These are phyloP conservation scores for Rhododendron griersonianum DNA, from an alignment of 148 eudicot species.

Conservation along the genomic window DNA sequence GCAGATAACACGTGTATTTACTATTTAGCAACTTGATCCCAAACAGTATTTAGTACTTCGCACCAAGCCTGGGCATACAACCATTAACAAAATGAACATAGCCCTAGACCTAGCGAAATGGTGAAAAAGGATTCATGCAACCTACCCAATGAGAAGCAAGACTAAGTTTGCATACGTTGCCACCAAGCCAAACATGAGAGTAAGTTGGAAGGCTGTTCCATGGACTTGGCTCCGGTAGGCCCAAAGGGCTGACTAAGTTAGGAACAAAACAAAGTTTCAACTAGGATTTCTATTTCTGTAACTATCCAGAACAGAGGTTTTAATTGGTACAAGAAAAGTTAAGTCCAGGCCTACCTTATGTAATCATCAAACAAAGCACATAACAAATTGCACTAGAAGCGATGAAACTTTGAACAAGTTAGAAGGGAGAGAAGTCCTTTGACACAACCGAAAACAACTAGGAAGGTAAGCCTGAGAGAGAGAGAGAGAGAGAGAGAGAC, in stretches of 20 bases:
- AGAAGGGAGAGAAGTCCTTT: not conserved
- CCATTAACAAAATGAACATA: not conserved
- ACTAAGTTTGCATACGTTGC: not conserved
- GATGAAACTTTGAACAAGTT: not conserved
- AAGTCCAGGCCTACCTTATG: not conserved
- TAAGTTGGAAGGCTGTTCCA: not conserved
- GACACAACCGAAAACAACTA: not conserved
- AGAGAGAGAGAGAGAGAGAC: constrained; percentile 21
- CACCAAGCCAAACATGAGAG: not conserved
- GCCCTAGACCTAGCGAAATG: not conserved
- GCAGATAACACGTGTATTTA: not conserved
- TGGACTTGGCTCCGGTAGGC: not conserved
- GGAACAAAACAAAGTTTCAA: not conserved
- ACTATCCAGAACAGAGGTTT: not conserved
- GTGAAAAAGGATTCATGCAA: not conserved
- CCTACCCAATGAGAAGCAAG: not conserved
- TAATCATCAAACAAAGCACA: not conserved
- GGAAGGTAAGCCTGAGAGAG: not conserved
- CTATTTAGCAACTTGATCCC: not conserved
- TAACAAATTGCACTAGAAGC: not conserved
- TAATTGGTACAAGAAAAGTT: not conserved
- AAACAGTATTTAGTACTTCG: not conserved
- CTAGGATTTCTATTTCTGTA: not conserved
- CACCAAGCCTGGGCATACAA: not conserved
- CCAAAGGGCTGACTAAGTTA: not conserved